A percentile compares a stretch with the other conserved stretches of the same genome.
phyloP scores from a whole-genome alignment of 805 yeast species.

The Wickerhamomyces silvicola region DNA sequence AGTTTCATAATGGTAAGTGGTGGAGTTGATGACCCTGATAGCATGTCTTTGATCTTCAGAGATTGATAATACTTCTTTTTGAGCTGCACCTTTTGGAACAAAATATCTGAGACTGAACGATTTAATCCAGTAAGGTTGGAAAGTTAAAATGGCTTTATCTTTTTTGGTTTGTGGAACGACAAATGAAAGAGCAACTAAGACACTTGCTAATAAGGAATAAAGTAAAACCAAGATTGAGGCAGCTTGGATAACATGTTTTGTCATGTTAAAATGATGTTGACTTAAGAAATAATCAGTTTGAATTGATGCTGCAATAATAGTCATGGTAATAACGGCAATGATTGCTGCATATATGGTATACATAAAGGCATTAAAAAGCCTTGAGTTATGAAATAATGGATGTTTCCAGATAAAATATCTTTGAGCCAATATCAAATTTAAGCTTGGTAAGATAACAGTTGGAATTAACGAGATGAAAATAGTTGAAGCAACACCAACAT shows the following conservation, averaged over 20 bases:
- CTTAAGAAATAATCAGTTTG: slow-evolving; percentile 53
- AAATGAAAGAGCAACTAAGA: slow-evolving; percentile 46
- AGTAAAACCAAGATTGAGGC: slow-evolving; percentile 40
- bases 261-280: slow-evolving; percentile 38
- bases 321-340: slow-evolving; percentile 52
- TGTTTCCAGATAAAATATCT: slow-evolving; percentile 74
- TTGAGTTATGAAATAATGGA: slow-evolving; percentile 57
- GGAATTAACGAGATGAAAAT: slow-evolving; percentile 54
- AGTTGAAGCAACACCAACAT: slow-evolving; percentile 48
- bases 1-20: slow-evolving; percentile 33
- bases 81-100: slow-evolving; percentile 46
- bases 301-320: slow-evolving; percentile 54
- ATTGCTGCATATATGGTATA: slow-evolving; percentile 46
- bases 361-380: slow-evolving; percentile 44
- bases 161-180: slow-evolving; percentile 46
- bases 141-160: slow-evolving; percentile 47
- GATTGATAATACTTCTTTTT: slow-evolving; percentile 34
- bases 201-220: slow-evolving; percentile 51
- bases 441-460: slow-evolving; percentile 49
- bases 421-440: slow-evolving; percentile 63
- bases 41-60: slow-evolving; percentile 32
- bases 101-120: slow-evolving; percentile 55
- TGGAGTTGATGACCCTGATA: slow-evolving; percentile 55
- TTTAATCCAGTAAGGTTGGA: slow-evolving; percentile 75
- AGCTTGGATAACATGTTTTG: slow-evolving; percentile 49